These are phyloP conservation scores for Raddia guianensis DNA, from an alignment of 176 grass and related monocot species.

Conservation along the genomic window DNA sequence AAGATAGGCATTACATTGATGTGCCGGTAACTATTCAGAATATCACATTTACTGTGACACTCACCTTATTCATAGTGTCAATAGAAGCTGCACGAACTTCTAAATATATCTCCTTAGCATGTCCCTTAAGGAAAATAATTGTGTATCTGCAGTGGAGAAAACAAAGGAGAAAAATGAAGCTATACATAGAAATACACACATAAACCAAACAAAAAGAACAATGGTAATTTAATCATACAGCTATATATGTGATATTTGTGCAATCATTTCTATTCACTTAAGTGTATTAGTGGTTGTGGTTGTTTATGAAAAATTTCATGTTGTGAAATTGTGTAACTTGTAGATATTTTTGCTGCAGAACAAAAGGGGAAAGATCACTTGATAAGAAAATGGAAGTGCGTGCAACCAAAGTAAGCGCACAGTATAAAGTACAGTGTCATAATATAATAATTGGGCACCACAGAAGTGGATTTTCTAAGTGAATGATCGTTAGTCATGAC, in stretches of 20 bases:
- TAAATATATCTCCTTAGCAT: slow-evolving; percentile 97
- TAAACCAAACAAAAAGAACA: slow-evolving; percentile 27
- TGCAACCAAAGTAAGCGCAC: background rate
- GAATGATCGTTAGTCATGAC: background rate
- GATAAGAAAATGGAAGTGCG: background rate
- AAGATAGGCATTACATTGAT: slow-evolving; percentile 9
- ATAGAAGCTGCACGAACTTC: slow-evolving; percentile 93
- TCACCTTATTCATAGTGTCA: slow-evolving; percentile 99
- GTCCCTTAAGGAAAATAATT: slow-evolving; percentile 88
- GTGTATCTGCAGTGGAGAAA: slow-evolving; percentile 60
- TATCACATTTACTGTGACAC: slow-evolving; percentile 27
- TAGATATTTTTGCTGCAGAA: background rate
- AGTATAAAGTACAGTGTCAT: background rate
- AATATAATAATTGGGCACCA: background rate
- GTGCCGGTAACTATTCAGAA: background rate
- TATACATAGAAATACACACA: background rate
- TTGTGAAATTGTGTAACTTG: background rate
- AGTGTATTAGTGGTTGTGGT: background rate
- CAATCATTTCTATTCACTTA: background rate
- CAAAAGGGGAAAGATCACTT: background rate
- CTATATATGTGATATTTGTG: background rate
- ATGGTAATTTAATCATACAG: slow-evolving; percentile 29
- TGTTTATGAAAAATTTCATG: background rate
- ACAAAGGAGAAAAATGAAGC: slow-evolving; percentile 14
- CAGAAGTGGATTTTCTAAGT: background rate